Evolutionary conservation across 2,329 filamentous ascomycete species (phyloP).

Genomic region (Neofusicoccum cordaticola): DNA sequence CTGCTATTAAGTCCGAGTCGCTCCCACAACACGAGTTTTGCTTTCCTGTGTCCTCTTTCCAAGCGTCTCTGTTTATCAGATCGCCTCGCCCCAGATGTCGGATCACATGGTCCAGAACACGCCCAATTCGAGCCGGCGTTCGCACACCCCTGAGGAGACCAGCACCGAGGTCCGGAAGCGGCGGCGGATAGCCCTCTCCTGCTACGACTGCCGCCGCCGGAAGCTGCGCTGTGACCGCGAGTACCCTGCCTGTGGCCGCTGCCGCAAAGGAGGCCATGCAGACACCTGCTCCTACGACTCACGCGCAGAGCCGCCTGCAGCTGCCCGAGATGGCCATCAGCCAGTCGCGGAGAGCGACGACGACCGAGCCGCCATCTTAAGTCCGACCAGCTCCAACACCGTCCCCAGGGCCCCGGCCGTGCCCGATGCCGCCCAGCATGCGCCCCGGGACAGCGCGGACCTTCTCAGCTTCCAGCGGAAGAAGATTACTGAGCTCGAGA

Average conservation of each 20-base stretch:
- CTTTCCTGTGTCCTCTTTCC: neutral
- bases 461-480: conserved; percentile 22
- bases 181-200: conserved; percentile 45
- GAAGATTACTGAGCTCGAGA: conserved; percentile 32
- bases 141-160: conserved; percentile 4
- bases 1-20: no score
- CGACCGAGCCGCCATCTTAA: conserved; percentile 7
- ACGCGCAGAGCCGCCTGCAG: conserved; percentile 24
- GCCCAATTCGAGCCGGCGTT: conserved; percentile 14
- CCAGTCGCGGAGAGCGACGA: conserved; percentile 18
- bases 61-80: conserved; percentile 1
- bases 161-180: conserved; percentile 31
- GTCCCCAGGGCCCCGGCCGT: conserved; percentile 8
- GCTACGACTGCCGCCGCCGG: conserved; percentile 46
- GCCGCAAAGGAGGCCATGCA: conserved; percentile 42
- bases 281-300: conserved; percentile 43
- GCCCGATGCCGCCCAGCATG: neutral
- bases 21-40: neutral
- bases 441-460: conserved; percentile 19
- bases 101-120: neutral
- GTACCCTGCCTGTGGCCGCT: conserved; percentile 45
- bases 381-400: conserved; percentile 15
- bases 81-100: conserved; percentile 1
- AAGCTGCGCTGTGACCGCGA: conserved; percentile 49
- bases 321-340: neutral